Base-by-base conservation (phyloP, 2,329 filamentous ascomycete species). In the Polychaeton citri region DNA sequence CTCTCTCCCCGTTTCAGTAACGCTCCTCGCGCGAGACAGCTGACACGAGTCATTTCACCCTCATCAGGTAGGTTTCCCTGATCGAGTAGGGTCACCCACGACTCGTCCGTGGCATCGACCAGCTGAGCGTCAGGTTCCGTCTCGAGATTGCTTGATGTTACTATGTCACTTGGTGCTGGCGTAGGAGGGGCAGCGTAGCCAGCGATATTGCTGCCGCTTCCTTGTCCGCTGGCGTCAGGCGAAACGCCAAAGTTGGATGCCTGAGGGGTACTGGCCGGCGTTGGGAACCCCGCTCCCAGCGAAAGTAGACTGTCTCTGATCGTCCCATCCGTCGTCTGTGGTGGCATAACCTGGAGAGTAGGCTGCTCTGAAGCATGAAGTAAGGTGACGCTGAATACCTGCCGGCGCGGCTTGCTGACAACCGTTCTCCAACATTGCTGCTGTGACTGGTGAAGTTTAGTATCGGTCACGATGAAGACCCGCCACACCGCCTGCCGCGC, bases 401-500 rank as follows among this genome's bases (percentile, higher is more conserved):
- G 58, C 50, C 4, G 63, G 54, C 3, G 73, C 40, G 32, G 51
- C 45, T 48, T 49, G 17, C 43, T 35, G 32, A 47, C 32, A 4
- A 43, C 19, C 16, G 36, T 28, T n/a, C 43, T 43, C 51, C 51
- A 54, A 36, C 44, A 50, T 12, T 38, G 38, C 13, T 43, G 38
- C 7, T 38, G 32, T 6, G 43, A 38, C 5, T 37, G 24, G 17
- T 49, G 44, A 5, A 50, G 8, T 3, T 32, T 38, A 15, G 40
- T 37, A 21, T 34, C 37, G 1, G 47, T 42, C 17, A 79, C 76
- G 40, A 92, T 71, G 41, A 85, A 76, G 8, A 90, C 63, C 12
- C 82, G 76, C 81, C 83, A 88, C 38, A 79, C 75, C 0, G 87
- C 75, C 47, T 76, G 79, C 56, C 77, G 74, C 12, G 67, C 65